These are phyloP conservation scores for Elaphomyces granulatus DNA, from an alignment of 495 filamentous ascomycete genomes.

Conservation along the genomic window DNA sequence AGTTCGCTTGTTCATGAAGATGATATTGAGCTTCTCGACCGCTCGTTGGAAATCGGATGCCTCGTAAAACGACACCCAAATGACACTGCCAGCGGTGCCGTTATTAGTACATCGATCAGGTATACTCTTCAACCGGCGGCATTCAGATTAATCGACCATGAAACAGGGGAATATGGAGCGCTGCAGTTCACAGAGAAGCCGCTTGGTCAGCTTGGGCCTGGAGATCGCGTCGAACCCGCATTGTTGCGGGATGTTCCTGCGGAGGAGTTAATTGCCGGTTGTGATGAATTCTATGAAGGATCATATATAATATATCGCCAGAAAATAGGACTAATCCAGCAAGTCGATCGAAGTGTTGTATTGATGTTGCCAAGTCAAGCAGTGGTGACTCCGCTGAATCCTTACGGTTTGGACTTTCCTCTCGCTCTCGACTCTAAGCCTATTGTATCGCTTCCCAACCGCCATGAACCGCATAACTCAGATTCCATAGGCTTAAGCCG, in stretches of 20 bases:
- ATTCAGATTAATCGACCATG: constrained; percentile 9
- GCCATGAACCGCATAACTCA: background rate
- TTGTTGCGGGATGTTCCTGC: constrained; percentile 7
- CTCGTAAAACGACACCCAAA: constrained; percentile 28
- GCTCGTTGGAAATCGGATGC: constrained; percentile 26
- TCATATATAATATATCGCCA: constrained; percentile 14
- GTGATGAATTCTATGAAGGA: constrained; percentile 10
- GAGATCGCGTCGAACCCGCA: background rate
- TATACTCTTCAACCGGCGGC: constrained; percentile 24
- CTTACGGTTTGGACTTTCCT: constrained; percentile 6
- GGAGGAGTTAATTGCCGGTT: constrained; percentile 5
- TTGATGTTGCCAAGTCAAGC: constrained; percentile 10
- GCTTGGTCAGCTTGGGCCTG: background rate
- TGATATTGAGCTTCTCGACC: constrained; percentile 29
- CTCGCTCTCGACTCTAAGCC: constrained; percentile 3
- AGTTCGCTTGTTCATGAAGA: constrained; percentile 27
- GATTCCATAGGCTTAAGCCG: constrained; percentile 2
- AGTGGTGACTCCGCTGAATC: constrained; percentile 6
- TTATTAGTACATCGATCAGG: constrained; percentile 21
- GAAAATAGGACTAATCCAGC: constrained; percentile 11
- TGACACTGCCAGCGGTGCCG: constrained; percentile 26
- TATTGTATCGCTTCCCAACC: constrained; percentile 6
- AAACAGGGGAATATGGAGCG: constrained; percentile 12
- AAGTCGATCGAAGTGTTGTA: constrained; percentile 11
- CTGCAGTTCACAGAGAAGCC: constrained; percentile 12